Evolutionary conservation across 768 basidiomycete genomes (phyloP).

Genomic region (Cyathus striatus): DNA sequence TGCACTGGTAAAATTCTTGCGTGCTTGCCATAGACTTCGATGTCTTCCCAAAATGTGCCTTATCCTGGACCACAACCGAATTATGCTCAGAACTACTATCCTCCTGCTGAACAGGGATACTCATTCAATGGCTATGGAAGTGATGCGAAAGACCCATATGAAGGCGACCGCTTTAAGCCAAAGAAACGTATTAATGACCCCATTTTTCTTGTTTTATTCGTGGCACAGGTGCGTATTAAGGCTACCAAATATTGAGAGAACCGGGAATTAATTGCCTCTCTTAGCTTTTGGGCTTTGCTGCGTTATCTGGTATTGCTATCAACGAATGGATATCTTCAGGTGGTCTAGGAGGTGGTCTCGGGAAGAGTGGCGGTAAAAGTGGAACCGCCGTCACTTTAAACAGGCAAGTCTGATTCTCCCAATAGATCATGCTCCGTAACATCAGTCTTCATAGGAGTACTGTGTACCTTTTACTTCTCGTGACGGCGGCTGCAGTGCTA

Average conservation of each 20-base stretch:
- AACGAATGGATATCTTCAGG: constrained; percentile 56
- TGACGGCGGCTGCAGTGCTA: constrained; percentile 62
- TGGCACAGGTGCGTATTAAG: constrained; percentile 49
- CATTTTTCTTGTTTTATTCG: constrained; percentile 63
- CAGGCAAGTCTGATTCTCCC: constrained; percentile 27
- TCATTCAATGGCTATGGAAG: constrained; percentile 8
- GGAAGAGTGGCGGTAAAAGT: constrained; percentile 46
- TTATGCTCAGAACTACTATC: constrained; percentile 27
- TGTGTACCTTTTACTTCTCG: constrained; percentile 70
- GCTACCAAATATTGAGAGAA: not conserved
- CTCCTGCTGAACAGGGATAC: constrained; percentile 15
- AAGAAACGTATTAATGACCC: constrained; percentile 72
- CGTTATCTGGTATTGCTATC: constrained; percentile 61
- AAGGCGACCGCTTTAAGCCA: constrained; percentile 59
- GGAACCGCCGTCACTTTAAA: constrained; percentile 64
- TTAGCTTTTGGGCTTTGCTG: constrained; percentile 65
- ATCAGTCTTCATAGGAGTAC: constrained; percentile 45
- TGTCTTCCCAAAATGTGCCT: no score
- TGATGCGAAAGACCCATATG: constrained; percentile 48
- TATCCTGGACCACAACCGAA: constrained; percentile 35
- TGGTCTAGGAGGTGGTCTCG: constrained; percentile 72
- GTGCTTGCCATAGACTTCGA: no score
- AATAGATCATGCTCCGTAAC: not conserved
- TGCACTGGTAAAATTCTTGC: no score
- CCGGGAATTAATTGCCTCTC: not conserved